phyloP scores from a whole-genome alignment of 805 yeast species.

The Scheffersomyces ergatensis region DNA sequence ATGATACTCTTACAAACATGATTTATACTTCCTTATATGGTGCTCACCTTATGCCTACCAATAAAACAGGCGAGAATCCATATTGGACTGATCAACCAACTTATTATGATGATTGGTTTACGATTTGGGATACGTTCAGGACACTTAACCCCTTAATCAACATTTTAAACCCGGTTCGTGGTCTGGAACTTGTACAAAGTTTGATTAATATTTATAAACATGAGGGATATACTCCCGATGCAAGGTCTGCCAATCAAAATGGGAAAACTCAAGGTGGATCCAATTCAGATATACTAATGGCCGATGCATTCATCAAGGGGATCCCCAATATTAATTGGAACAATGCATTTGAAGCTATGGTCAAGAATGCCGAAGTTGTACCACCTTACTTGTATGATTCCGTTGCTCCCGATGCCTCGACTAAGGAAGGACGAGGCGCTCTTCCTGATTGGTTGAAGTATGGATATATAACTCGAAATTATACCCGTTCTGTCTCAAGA shows the following conservation, averaged over 20 bases:
- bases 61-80: constrained; percentile 30
- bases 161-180: constrained; percentile 22
- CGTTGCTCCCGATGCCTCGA: constrained; percentile 25
- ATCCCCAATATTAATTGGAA: constrained; percentile 25
- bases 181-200: constrained; percentile 24
- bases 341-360: constrained; percentile 29
- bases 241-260: constrained; percentile 32
- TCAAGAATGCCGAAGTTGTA: constrained; percentile 30
- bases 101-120: constrained; percentile 35
- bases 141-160: constrained; percentile 28
- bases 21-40: constrained; percentile 27
- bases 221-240: constrained; percentile 37
- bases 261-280: constrained; percentile 38
- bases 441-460: constrained; percentile 29
- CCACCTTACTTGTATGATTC: constrained; percentile 26
- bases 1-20: constrained; percentile 8
- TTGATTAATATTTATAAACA: constrained; percentile 25
- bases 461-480: constrained; percentile 29
- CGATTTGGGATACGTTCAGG: constrained; percentile 40
- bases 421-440: constrained; percentile 33
- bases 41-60: constrained; percentile 26
- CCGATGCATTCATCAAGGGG: constrained; percentile 32
- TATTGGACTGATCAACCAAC: constrained; percentile 15
- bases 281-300: constrained; percentile 33
- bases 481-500: constrained; percentile 29